These are phyloP conservation scores for Aureobasidium subglaciale DNA, from an alignment of 2,329 filamentous ascomycete species.

Conservation along the genomic window DNA sequence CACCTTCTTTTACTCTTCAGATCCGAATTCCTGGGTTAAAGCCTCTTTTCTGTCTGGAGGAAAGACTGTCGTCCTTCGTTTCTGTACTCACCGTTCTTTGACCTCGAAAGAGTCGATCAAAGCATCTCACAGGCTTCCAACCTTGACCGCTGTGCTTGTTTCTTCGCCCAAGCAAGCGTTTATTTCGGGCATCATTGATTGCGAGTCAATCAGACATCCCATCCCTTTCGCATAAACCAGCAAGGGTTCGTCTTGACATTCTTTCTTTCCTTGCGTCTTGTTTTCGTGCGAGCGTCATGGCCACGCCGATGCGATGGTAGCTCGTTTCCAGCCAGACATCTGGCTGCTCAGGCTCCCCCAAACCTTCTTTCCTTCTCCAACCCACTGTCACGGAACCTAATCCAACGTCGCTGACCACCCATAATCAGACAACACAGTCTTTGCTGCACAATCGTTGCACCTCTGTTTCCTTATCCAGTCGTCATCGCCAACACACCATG, in stretches of 20 bases:
- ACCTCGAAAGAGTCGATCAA: neutral
- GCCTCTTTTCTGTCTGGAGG: neutral
- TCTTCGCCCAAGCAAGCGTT: neutral
- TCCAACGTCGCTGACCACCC: neutral
- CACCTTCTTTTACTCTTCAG: slow-evolving; percentile 8
- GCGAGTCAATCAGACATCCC: neutral
- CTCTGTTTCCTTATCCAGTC: neutral
- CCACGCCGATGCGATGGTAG: slow-evolving; percentile 10
- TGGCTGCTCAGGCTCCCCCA: neutral
- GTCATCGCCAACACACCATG: slow-evolving; percentile 19
- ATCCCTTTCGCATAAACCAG: neutral
- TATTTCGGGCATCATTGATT: neutral
- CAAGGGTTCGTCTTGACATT: slow-evolving; percentile 1
- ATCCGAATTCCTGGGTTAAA: slow-evolving; percentile 6
- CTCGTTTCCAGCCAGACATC: slow-evolving; percentile 1
- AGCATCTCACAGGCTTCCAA: neutral
- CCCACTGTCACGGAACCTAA: slow-evolving; percentile 3
- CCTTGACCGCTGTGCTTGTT: neutral
- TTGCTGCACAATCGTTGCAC: neutral
- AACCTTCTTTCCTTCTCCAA: slow-evolving; percentile 10
- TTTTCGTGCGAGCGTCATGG: slow-evolving; percentile 3
- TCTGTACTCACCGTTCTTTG: neutral
- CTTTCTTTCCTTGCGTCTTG: slow-evolving; percentile 1
- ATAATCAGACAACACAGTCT: neutral
- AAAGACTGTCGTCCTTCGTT: neutral